These are phyloP conservation scores for Adansonia gregorii DNA, from an alignment of 441 rosid genomes.

Conservation along the genomic window DNA sequence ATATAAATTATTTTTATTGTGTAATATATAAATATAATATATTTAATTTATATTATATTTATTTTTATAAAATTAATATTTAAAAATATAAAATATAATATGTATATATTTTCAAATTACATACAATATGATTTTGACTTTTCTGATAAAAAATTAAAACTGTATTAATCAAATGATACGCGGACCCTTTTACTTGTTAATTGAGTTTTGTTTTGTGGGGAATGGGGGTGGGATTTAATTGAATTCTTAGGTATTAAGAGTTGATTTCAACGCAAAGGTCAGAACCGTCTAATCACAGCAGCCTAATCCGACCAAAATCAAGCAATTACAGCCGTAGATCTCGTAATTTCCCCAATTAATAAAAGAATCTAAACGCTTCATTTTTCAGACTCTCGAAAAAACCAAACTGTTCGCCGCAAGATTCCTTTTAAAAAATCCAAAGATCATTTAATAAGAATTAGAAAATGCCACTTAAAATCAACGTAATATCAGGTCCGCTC, in stretches of 20 bases:
- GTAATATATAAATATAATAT: too few species aligned
- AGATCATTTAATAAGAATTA: background rate
- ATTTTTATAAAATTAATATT: too few species aligned
- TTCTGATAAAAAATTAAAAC: too few species aligned
- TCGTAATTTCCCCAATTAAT: background rate
- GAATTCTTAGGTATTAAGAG: background rate
- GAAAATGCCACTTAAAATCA: background rate
- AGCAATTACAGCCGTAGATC: constrained; percentile 14
- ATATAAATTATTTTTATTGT: too few species aligned
- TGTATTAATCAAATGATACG: background rate
- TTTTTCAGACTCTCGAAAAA: background rate
- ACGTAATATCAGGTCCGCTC: constrained; percentile 11
- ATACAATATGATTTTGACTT: too few species aligned
- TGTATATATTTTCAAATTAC: too few species aligned
- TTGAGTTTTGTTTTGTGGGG: too few species aligned
- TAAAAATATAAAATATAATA: too few species aligned
- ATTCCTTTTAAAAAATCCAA: background rate
- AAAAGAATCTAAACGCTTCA: background rate
- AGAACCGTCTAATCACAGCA: background rate
- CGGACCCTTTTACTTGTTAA: too few species aligned
- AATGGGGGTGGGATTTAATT: background rate
- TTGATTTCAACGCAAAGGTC: background rate
- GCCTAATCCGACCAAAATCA: background rate
- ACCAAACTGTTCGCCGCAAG: background rate
- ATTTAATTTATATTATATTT: too few species aligned